Conservation (phyloP, 129 eudicot species). For the Ambrosia trifida region DNA sequence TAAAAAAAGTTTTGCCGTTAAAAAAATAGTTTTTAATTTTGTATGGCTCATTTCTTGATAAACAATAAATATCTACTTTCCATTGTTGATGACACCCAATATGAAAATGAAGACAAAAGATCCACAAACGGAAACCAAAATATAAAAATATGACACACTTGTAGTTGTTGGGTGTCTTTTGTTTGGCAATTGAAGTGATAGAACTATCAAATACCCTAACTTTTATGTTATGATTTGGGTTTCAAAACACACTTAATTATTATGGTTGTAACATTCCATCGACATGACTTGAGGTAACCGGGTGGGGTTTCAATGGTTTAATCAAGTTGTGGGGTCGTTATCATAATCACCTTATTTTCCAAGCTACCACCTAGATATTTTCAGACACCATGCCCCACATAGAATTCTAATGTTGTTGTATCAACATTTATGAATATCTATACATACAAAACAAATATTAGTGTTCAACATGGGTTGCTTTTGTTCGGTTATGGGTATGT, state of each 20-base stretch:
- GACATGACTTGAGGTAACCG: background rate
- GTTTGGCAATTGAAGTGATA: background rate
- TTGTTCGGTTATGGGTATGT: no score
- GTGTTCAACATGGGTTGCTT: no score
- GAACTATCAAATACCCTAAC: background rate
- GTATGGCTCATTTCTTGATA: no score
- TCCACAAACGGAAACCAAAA: background rate
- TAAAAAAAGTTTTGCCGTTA: no score
- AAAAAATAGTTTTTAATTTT: no score
- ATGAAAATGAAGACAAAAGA: background rate
- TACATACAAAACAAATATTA: background rate
- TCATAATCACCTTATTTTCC: background rate
- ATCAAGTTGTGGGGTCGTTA: slow-evolving; percentile 3
- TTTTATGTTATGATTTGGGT: background rate
- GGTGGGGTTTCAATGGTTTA: background rate
- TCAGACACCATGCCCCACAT: background rate
- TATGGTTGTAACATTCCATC: background rate
- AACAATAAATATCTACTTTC: background rate
- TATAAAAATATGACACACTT: background rate
- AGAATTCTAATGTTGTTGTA: background rate
- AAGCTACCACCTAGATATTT: slow-evolving; percentile 10
- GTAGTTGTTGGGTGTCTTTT: background rate
- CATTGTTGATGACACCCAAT: background rate
- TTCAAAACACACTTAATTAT: background rate
- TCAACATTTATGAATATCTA: background rate